phyloP scores from a whole-genome alignment of 2,329 filamentous ascomycete genomes.

The Paraphaeosphaeria sporulosa region DNA sequence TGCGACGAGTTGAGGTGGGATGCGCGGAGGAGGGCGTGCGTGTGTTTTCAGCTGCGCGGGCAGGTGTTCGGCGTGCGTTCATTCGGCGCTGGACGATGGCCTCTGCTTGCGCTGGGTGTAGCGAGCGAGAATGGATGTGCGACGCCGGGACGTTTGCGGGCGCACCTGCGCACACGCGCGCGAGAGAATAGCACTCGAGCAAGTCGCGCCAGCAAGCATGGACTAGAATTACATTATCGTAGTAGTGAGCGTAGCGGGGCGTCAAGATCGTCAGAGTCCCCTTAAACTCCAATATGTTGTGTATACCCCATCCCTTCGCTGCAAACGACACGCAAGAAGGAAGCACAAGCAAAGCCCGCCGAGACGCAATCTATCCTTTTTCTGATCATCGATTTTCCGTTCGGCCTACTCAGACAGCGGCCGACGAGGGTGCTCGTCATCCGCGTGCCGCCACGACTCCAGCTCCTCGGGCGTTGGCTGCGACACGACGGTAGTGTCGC shows the following conservation, averaged over 20 bases:
- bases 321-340: constrained; percentile 14
- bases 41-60: too few relatives aligned
- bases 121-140: not conserved
- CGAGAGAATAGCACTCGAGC: too few relatives aligned
- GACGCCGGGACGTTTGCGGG: not conserved
- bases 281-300: not conserved
- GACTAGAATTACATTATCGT: constrained; percentile 12
- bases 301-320: constrained; percentile 1
- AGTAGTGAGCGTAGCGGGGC: constrained; percentile 9
- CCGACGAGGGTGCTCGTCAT: constrained; percentile 21
- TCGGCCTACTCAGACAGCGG: constrained; percentile 23
- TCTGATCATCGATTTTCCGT: too few relatives aligned
- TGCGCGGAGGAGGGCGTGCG: too few relatives aligned
- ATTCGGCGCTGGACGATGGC: too few relatives aligned
- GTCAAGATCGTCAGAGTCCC: not conserved
- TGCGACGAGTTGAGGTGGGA: too few relatives aligned
- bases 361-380: not conserved
- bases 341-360: constrained; percentile 3
- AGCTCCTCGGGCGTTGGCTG: constrained; percentile 44
- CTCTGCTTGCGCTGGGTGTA: constrained; percentile 3
- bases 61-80: not conserved
- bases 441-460: constrained; percentile 32
- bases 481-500: constrained; percentile 45
- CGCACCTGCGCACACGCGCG: constrained; percentile 4
- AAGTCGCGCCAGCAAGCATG: too few relatives aligned